Conservation (phyloP, 495 filamentous ascomycete species). For the Filosporella fistucella region DNA sequence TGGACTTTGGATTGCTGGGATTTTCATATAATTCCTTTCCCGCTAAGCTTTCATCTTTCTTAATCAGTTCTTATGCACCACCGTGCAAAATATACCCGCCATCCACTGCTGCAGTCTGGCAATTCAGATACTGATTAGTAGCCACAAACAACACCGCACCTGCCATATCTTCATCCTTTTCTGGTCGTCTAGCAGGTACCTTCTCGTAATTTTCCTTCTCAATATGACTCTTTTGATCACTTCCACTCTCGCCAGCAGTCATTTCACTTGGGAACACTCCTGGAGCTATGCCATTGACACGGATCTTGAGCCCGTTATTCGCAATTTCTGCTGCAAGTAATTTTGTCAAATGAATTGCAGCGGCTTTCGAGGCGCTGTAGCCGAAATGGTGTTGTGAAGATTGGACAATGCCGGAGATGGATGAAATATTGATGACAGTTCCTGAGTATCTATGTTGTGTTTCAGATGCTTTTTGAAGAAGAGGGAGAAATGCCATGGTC, state of each 20-base stretch:
- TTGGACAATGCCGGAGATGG: slow-evolving; percentile 49
- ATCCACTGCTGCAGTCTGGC: slow-evolving; percentile 45
- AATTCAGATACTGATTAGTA: slow-evolving; percentile 47
- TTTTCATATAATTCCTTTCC: no score
- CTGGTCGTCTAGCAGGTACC: slow-evolving; percentile 35
- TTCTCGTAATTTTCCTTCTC: slow-evolving; percentile 32
- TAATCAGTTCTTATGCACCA: slow-evolving; percentile 3
- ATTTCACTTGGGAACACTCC: slow-evolving; percentile 44
- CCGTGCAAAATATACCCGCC: slow-evolving; percentile 31
- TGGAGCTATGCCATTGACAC: slow-evolving; percentile 36
- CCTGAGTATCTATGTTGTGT: slow-evolving; percentile 36
- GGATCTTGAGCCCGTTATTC: slow-evolving; percentile 28
- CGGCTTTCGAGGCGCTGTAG: slow-evolving; percentile 50
- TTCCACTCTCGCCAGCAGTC: slow-evolving; percentile 42
- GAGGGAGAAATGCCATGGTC: slow-evolving; percentile 46
- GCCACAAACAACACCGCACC: slow-evolving; percentile 46
- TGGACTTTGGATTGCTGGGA: no score
- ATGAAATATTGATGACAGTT: slow-evolving; percentile 43
- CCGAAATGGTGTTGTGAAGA: slow-evolving; percentile 40
- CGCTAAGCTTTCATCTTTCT: no score
- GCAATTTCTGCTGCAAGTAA: slow-evolving; percentile 41
- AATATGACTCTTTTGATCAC: slow-evolving; percentile 41
- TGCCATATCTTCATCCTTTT: slow-evolving; percentile 49
- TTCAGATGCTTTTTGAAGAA: slow-evolving; percentile 39
- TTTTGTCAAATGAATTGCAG: slow-evolving; percentile 38